A percentile compares a stretch with the other conserved stretches of the same genome.
These are phyloP conservation scores for Lasiodiplodia gonubiensis DNA, from an alignment of 2,329 filamentous ascomycete species.

Conservation along the genomic window DNA sequence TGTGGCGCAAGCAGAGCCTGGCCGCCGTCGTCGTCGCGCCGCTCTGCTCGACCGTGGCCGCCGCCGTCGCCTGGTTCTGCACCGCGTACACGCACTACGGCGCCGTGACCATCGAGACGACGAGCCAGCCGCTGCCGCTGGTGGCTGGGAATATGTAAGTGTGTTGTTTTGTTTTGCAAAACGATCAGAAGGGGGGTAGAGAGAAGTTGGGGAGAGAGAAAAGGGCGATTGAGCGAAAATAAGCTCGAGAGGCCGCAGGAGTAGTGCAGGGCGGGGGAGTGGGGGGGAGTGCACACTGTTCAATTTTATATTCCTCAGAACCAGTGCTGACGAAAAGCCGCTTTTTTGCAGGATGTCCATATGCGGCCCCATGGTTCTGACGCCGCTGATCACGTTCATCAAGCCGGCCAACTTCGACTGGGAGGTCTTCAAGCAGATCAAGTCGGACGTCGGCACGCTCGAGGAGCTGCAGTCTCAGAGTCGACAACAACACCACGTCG, in stretches of 20 bases:
- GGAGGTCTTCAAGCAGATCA: slow-evolving; percentile 42
- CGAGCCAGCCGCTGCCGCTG: slow-evolving; percentile 33
- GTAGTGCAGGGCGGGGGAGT: no score
- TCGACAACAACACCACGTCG: background rate
- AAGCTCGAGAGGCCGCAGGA: no score
- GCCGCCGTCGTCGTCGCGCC: slow-evolving; percentile 58
- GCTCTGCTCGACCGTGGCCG: slow-evolving; percentile 57
- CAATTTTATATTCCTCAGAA: background rate
- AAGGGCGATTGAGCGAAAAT: no score
- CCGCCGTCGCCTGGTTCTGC: slow-evolving; percentile 51
- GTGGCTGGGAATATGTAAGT: slow-evolving; percentile 35
- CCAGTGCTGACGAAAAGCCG: slow-evolving; percentile 20
- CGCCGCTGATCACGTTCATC: slow-evolving; percentile 50
- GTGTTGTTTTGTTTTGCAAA: background rate
- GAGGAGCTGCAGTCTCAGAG: slow-evolving; percentile 9
- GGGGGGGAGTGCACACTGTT: no score
- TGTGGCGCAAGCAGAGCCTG: slow-evolving; percentile 50
- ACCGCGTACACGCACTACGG: slow-evolving; percentile 43
- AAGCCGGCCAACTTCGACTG: slow-evolving; percentile 53
- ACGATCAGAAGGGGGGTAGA: no score
- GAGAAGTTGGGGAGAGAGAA: background rate
- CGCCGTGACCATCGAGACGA: slow-evolving; percentile 41
- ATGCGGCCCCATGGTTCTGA: slow-evolving; percentile 24
- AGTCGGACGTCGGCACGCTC: slow-evolving; percentile 21
- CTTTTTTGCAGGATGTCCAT: slow-evolving; percentile 11